A percentile compares a stretch with the other conserved stretches of the same genome.
These are phyloP conservation scores for Jaltomata sinuosa DNA, from an alignment of 257 asterid genomes.

Conservation along the genomic window DNA sequence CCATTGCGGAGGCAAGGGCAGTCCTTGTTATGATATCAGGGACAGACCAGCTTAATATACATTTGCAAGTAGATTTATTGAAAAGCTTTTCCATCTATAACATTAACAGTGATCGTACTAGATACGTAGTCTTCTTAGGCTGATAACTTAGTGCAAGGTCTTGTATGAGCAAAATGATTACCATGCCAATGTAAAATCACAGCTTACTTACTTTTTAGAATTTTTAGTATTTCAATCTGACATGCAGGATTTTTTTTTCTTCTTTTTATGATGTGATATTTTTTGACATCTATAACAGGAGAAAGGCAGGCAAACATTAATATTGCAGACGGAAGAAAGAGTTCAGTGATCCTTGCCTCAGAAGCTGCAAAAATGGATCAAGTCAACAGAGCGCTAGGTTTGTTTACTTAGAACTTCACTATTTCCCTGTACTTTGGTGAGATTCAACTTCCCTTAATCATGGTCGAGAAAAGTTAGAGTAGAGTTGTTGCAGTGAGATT, in stretches of 20 bases:
- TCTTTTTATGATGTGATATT: neutral
- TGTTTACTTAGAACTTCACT: conserved; percentile 3
- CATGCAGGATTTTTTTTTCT: neutral
- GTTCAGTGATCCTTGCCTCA: conserved; percentile 65
- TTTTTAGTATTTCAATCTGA: neutral
- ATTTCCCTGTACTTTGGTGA: neutral
- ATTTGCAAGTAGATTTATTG: neutral
- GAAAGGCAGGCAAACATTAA: conserved; percentile 84
- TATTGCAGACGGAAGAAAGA: conserved; percentile 74
- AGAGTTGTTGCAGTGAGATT: neutral
- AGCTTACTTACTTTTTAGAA: neutral
- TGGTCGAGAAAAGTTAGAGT: neutral
- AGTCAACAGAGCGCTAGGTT: conserved; percentile 83
- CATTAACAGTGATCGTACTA: neutral
- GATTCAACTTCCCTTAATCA: neutral
- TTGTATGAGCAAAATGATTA: neutral
- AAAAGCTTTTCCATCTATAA: neutral
- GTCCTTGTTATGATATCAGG: neutral
- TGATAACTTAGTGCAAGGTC: neutral
- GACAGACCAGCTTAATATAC: neutral
- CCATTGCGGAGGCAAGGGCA: neutral
- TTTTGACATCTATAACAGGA: conserved; percentile 33
- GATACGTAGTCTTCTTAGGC: neutral
- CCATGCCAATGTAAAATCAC: neutral
- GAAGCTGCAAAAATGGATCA: conserved; percentile 86